phyloP scores from a whole-genome alignment of 805 yeast genomes.

The Torulaspora quercuum region DNA sequence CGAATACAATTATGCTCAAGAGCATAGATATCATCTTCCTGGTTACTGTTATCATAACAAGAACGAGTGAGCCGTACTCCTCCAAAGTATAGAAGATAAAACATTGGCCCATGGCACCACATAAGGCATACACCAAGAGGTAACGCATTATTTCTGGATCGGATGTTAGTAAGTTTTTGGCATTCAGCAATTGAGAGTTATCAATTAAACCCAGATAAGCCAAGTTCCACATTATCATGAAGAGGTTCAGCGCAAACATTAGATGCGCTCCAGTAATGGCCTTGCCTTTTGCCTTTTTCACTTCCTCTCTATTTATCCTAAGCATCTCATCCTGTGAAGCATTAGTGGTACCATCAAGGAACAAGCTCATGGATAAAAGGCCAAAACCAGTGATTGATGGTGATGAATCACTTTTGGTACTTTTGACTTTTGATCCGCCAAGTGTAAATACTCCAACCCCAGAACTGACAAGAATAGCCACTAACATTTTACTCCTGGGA shows the following conservation, averaged over 20 bases:
- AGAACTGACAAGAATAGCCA: slow-evolving; percentile 70
- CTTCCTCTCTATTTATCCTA: slow-evolving; percentile 31
- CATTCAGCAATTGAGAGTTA: slow-evolving; percentile 28
- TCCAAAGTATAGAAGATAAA: slow-evolving; percentile 85
- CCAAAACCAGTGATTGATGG: slow-evolving; percentile 51
- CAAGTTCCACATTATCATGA: slow-evolving; percentile 46
- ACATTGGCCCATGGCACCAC: slow-evolving; percentile 93
- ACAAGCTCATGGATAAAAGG: slow-evolving; percentile 56
- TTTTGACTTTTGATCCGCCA: slow-evolving; percentile 38
- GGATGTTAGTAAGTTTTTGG: slow-evolving; percentile 38
- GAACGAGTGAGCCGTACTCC: slow-evolving; percentile 74
- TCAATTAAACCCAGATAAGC: slow-evolving; percentile 41
- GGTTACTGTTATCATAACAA: slow-evolving; percentile 93
- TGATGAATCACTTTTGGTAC: slow-evolving; percentile 38
- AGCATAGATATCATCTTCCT: slow-evolving; percentile 96
- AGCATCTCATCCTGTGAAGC: slow-evolving; percentile 89
- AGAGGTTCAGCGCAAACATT: slow-evolving; percentile 67
- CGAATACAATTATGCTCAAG: slow-evolving; percentile 78
- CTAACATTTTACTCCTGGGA: slow-evolving; percentile 71
- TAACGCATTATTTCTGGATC: slow-evolving; percentile 55
- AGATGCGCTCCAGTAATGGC: slow-evolving; percentile 77
- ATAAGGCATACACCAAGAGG: slow-evolving; percentile 60
- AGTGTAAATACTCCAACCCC: slow-evolving; percentile 83
- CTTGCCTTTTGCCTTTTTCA: slow-evolving; percentile 24
- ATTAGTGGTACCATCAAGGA: slow-evolving; percentile 89